Evolutionary conservation across 768 basidiomycete genomes (phyloP).

Genomic region (Suillus plorans): DNA sequence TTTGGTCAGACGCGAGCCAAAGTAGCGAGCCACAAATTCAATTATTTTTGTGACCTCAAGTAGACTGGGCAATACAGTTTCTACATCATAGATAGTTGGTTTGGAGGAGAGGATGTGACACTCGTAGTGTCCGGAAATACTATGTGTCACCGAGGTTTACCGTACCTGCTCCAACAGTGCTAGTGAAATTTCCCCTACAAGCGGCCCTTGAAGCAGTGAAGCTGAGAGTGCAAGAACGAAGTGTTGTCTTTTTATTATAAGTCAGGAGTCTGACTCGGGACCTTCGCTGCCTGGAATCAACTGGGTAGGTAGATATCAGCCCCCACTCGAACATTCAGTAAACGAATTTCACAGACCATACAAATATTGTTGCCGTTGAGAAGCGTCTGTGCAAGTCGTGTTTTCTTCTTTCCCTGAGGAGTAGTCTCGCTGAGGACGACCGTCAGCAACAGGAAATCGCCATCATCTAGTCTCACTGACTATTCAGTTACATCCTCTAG

Average conservation of each 20-base stretch:
- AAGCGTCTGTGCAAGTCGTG: slow-evolving; percentile 82
- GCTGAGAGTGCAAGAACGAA: not conserved
- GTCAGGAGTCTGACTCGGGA: slow-evolving; percentile 40
- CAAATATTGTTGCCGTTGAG: slow-evolving; percentile 96
- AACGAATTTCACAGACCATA: slow-evolving; percentile 62
- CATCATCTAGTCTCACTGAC: slow-evolving; percentile 46
- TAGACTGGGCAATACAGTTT: not conserved
- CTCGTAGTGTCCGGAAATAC: not conserved
- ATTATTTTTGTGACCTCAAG: not conserved
- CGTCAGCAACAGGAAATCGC: slow-evolving; percentile 3
- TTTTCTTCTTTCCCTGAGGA: slow-evolving; percentile 78
- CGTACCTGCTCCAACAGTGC: not conserved
- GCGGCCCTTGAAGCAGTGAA: no score
- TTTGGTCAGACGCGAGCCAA: slow-evolving; percentile 15
- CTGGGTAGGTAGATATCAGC: slow-evolving; percentile 31
- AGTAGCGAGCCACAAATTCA: no score
- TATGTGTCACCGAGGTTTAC: not conserved
- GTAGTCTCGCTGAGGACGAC: slow-evolving; percentile 69
- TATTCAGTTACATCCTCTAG: slow-evolving; percentile 96
- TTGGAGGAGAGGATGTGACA: not conserved
- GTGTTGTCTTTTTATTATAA: slow-evolving; percentile 12
- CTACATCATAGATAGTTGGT: not conserved
- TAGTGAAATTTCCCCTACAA: not conserved
- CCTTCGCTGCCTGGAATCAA: slow-evolving; percentile 72
- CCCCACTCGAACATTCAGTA: not conserved